These are phyloP conservation scores for Sergeia podlipaevii DNA, from an alignment of 208 protist genomes.

Conservation along the genomic window DNA sequence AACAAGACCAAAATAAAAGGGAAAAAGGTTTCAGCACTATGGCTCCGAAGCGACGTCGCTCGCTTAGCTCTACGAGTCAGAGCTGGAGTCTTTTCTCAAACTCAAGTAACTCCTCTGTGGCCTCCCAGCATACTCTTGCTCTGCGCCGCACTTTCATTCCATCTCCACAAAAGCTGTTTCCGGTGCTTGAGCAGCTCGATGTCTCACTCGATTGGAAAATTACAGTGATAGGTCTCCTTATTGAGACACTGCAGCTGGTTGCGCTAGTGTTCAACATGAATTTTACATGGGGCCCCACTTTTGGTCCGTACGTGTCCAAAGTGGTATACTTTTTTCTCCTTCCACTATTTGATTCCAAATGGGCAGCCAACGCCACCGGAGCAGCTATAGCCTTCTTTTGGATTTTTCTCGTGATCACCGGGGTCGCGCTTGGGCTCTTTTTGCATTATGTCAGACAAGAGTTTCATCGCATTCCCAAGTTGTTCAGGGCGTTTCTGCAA, in stretches of 20 bases:
- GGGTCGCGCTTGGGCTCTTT: neutral
- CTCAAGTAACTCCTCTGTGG: too few relatives aligned
- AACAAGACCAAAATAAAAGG: too few relatives aligned
- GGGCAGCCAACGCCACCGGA: neutral
- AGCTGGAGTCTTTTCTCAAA: too few relatives aligned
- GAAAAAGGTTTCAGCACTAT: too few relatives aligned
- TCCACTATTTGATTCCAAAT: constrained; percentile 11
- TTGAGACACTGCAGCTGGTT: constrained; percentile 14
- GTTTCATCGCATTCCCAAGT: constrained; percentile 1
- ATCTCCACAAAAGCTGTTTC: neutral
- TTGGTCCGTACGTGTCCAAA: neutral
- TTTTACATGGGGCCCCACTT: constrained; percentile 7
- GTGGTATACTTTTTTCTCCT: constrained; percentile 18
- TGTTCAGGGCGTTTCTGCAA: neutral
- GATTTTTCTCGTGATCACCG: neutral
- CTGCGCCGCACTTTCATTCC: neutral
- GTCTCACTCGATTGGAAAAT: constrained; percentile 13
- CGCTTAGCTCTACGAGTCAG: too few relatives aligned
- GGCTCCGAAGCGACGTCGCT: too few relatives aligned
- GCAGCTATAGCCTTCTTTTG: constrained; percentile 5
- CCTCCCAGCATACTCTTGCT: too few relatives aligned
- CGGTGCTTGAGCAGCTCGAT: constrained; percentile 6
- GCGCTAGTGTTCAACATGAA: constrained; percentile 10
- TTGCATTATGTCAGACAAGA: neutral
- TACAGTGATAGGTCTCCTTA: constrained; percentile 9